Evolutionary conservation across 768 basidiomycete species (phyloP).

Genomic region (Collybia nuda): DNA sequence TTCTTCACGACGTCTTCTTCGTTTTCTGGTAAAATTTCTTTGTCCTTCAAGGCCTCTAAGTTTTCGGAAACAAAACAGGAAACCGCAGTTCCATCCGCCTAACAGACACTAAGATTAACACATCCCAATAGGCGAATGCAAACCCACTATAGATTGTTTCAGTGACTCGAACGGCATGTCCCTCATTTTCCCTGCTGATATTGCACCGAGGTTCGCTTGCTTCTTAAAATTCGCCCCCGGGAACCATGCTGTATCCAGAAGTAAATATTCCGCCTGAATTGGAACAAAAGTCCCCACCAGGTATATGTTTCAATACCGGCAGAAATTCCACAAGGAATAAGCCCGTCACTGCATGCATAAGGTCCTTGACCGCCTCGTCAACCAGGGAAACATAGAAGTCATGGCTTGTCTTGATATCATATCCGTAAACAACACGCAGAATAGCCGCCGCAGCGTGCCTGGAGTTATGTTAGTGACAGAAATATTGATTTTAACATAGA

Average conservation of each 20-base stretch:
- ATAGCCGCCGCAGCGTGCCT: constrained; percentile 16
- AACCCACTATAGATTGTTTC: too few relatives aligned
- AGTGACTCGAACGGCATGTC: too few relatives aligned
- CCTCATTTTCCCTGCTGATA: too few relatives aligned
- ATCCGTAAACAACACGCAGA: constrained; percentile 29
- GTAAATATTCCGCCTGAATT: too few relatives aligned
- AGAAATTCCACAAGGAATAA: constrained; percentile 28
- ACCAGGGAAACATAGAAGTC: constrained; percentile 26
- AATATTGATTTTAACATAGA: constrained; percentile 1
- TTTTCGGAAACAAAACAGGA: too few relatives aligned
- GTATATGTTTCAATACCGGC: constrained; percentile 14
- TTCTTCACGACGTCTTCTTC: constrained; percentile 15
- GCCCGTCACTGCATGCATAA: constrained; percentile 23
- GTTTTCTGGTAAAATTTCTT: background rate
- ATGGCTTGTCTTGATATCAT: constrained; percentile 17
- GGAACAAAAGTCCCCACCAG: background rate
- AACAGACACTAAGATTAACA: too few relatives aligned
- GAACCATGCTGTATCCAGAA: too few relatives aligned
- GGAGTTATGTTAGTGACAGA: background rate
- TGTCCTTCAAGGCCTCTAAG: background rate
- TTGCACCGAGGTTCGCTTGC: too few relatives aligned
- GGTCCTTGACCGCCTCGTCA: constrained; percentile 10
- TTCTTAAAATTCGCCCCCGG: too few relatives aligned
- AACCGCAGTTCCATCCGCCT: too few relatives aligned
- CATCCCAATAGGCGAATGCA: too few relatives aligned